These are phyloP conservation scores for Lodderomyces metapsilosis DNA, from an alignment of 1,139 yeast species.

Conservation along the genomic window DNA sequence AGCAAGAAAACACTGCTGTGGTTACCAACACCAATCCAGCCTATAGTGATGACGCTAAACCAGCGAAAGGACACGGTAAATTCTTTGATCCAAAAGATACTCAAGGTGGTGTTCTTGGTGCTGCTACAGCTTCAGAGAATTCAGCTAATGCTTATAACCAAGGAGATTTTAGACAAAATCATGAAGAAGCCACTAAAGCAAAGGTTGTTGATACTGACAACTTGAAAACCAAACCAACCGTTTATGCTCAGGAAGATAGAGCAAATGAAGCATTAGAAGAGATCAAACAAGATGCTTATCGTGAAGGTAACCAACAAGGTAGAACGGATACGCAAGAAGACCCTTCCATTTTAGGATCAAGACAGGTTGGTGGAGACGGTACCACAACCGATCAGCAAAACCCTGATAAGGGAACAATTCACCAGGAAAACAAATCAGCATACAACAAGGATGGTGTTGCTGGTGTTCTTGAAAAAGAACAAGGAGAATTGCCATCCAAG, in stretches of 20 bases:
- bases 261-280: conserved; percentile 15
- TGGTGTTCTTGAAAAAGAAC: conserved; percentile 14
- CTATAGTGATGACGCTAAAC: conserved; percentile 30
- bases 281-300: conserved; percentile 18
- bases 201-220: conserved; percentile 20
- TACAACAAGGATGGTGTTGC: conserved; percentile 27
- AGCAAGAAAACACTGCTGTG: conserved; percentile 7
- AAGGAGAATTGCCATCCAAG: conserved; percentile 6
- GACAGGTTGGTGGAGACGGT: conserved; percentile 7
- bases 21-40: conserved; percentile 22
- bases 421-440: conserved; percentile 30
- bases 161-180: neutral
- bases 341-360: conserved; percentile 7
- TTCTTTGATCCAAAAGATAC: conserved; percentile 39
- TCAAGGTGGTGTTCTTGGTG: conserved; percentile 13
- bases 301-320: conserved; percentile 14
- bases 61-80: conserved; percentile 29
- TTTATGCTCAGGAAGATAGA: conserved; percentile 20
- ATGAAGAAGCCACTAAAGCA: conserved; percentile 21
- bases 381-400: conserved; percentile 6
- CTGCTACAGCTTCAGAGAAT: conserved; percentile 4
- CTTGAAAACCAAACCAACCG: conserved; percentile 33
- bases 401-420: conserved; percentile 26
- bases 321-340: conserved; percentile 9
- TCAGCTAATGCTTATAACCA: conserved; percentile 18